Base-by-base conservation (phyloP, 2,329 filamentous ascomycete genomes). In the Ophiocordyceps camponoti-leonardi region DNA sequence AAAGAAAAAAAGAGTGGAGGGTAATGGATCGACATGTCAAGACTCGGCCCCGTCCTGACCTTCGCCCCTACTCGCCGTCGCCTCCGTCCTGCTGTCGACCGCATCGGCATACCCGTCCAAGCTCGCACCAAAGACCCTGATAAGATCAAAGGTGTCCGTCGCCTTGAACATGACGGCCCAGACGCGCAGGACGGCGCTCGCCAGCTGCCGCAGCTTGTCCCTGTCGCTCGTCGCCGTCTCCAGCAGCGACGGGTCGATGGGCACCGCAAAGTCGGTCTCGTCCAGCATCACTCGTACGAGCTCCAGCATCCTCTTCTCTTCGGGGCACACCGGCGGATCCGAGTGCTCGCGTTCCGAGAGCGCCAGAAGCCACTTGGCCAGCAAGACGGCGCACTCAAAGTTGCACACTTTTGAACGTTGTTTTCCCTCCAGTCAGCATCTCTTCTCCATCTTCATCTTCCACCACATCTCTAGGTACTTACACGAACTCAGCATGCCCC, bases 111-210 rank as follows among this genome's bases (percentile, higher is more conserved):
- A 78, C 4, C 67, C 67, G 46, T 78, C 74, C 44, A 79, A 54
- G 16, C 72, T 73, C 16, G 65, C 63, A 0, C 73, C 74, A 64
- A 79, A 75, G 3, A 73, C 68, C 52, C 70, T 71, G 40, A 78
- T 68, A 48, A 77, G 67, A 47, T 78, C 74, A 51, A 78, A 79
- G 7, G 78, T 71, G 51, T 79, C 74, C 12, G 68, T 68, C 12
- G 74, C 75, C 49, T 76, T 76, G 56, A 79, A 79, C 1, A 73
- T 72, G 54, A 77, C 74, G 0, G 74, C 73, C 75, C 75, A 79
- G 2, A 79, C 64, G 31, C 73, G 65, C 30, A 78, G 68, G 23
- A 79, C 74, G 0, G 74, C 74, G 14, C 67, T 69, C 0, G 74
- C 73, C 6, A 79, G 62, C 52, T 75, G 72, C 16, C 72, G 65